phyloP scores from a whole-genome alignment of 352 stramenopile species.

The Globisporangium paroecandrum region DNA sequence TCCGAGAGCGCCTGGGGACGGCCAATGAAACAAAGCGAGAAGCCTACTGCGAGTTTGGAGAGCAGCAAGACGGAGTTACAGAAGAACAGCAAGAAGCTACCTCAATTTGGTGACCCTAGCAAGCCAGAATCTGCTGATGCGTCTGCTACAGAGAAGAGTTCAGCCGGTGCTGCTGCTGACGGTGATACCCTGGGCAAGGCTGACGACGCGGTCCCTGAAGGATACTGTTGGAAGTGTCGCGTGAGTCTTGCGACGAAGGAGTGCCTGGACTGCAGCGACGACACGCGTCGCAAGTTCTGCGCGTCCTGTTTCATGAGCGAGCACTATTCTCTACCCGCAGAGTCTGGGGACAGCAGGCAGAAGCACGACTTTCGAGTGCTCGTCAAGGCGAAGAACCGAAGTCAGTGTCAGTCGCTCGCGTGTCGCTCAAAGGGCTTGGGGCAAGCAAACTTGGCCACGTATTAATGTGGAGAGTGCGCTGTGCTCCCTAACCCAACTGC shows the following conservation, averaged over 20 bases:
- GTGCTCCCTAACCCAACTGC: background rate
- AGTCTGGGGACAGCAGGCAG: conserved; percentile 16
- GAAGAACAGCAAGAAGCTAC: background rate
- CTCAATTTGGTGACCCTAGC: background rate
- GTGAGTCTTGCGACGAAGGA: conserved; percentile 34
- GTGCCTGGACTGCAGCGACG: conserved; percentile 49
- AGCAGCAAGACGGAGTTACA: background rate
- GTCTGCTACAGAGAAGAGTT: conserved; percentile 8
- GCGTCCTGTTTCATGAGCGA: conserved; percentile 52
- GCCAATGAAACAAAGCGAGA: background rate
- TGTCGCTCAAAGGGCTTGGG: conserved; percentile 6
- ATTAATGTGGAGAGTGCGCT: conserved; percentile 40
- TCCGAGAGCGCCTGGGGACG: conserved; percentile 51
- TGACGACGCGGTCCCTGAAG: conserved; percentile 13
- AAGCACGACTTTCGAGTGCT: conserved; percentile 62
- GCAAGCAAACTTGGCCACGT: conserved; percentile 27
- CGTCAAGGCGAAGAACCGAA: conserved; percentile 17
- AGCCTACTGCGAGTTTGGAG: background rate
- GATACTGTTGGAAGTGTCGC: conserved; percentile 41
- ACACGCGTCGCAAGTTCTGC: conserved; percentile 36
- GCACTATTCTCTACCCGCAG: conserved; percentile 18
- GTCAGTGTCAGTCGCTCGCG: conserved; percentile 29
- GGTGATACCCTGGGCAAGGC: background rate
- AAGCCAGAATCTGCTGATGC: background rate
- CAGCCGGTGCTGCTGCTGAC: background rate